Evolutionary conservation across 2,329 filamentous ascomycete genomes (phyloP).

Genomic region (Podosphaera fusca): DNA sequence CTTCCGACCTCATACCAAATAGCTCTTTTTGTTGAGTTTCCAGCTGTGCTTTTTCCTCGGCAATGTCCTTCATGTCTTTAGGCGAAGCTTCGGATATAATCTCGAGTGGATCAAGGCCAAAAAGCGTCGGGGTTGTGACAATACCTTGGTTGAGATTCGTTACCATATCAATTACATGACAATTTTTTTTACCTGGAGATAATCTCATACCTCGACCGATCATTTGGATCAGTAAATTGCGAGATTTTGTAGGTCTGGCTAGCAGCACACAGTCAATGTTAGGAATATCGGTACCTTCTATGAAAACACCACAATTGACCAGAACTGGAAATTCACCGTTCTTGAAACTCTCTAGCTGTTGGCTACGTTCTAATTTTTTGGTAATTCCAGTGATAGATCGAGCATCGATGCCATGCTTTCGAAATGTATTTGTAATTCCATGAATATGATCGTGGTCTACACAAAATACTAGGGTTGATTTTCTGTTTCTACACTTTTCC

Average conservation of each 20-base stretch:
- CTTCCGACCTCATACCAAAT: not conserved
- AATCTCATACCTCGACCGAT: constrained; percentile 84
- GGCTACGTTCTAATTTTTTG: constrained; percentile 38
- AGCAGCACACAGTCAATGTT: constrained; percentile 88
- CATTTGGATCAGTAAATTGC: constrained; percentile 93
- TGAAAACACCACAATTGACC: constrained; percentile 89
- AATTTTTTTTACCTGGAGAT: constrained; percentile 59
- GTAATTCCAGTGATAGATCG: constrained; percentile 73
- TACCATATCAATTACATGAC: constrained; percentile 92
- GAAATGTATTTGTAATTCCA: constrained; percentile 53
- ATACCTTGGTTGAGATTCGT: constrained; percentile 65
- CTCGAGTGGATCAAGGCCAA: constrained; percentile 70
- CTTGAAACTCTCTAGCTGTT: constrained; percentile 54
- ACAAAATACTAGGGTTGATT: constrained; percentile 83
- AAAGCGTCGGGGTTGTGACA: constrained; percentile 73
- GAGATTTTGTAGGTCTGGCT: constrained; percentile 68
- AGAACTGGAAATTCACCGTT: constrained; percentile 61
- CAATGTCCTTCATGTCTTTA: constrained; percentile 34
- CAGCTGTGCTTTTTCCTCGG: constrained; percentile 23
- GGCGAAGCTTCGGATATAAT: constrained; percentile 44
- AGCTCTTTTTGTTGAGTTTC: constrained; percentile 5
- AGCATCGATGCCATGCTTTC: constrained; percentile 57
- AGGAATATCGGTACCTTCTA: constrained; percentile 91
- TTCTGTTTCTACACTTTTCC: constrained; percentile 45
- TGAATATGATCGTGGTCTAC: constrained; percentile 70